Evolutionary conservation across 225 moss, liverwort and hornwort genomes (phyloP).

Genomic region (Straminergon stramineum): DNA sequence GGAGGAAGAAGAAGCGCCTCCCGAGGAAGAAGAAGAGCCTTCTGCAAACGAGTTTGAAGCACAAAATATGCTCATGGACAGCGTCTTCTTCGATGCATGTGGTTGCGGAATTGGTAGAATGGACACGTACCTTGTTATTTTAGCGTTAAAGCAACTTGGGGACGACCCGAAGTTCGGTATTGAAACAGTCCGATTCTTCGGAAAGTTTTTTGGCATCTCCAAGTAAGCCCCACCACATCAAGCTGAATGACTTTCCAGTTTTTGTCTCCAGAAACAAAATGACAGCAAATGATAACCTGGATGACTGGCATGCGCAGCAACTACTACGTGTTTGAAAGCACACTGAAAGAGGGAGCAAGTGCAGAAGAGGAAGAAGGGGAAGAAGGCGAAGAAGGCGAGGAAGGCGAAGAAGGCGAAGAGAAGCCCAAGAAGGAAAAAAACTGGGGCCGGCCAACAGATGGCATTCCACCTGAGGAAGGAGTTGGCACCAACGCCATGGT

Average conservation of each 20-base stretch:
- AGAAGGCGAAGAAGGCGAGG: slow-evolving; percentile 6
- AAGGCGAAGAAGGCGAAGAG: slow-evolving; percentile 6
- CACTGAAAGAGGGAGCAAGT: slow-evolving; percentile 27
- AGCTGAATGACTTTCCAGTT: not conserved
- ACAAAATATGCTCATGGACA: slow-evolving; percentile 75
- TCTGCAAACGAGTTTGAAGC: slow-evolving; percentile 66
- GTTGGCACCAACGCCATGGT: slow-evolving; percentile 65
- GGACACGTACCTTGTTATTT: slow-evolving; percentile 69
- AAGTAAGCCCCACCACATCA: slow-evolving; percentile 22
- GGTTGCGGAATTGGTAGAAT: slow-evolving; percentile 69
- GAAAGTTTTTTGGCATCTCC: slow-evolving; percentile 70
- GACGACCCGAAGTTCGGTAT: slow-evolving; percentile 57
- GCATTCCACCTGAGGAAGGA: slow-evolving; percentile 62
- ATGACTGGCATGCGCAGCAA: slow-evolving; percentile 23
- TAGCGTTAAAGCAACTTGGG: slow-evolving; percentile 76
- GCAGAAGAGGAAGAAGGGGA: slow-evolving; percentile 17
- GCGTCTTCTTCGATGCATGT: slow-evolving; percentile 71
- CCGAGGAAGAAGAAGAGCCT: slow-evolving; percentile 34
- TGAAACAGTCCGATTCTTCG: slow-evolving; percentile 66
- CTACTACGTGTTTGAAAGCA: slow-evolving; percentile 88
- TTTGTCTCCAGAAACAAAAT: not conserved
- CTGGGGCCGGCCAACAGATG: slow-evolving; percentile 52
- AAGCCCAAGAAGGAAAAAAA: slow-evolving; percentile 26
- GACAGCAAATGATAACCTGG: not conserved
- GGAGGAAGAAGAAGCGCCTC: slow-evolving; percentile 35